A percentile compares a stretch with the other conserved stretches of the same genome.
phyloP scores from a whole-genome alignment of 2,329 filamentous ascomycete species.

The Aureobasidium sp. region DNA sequence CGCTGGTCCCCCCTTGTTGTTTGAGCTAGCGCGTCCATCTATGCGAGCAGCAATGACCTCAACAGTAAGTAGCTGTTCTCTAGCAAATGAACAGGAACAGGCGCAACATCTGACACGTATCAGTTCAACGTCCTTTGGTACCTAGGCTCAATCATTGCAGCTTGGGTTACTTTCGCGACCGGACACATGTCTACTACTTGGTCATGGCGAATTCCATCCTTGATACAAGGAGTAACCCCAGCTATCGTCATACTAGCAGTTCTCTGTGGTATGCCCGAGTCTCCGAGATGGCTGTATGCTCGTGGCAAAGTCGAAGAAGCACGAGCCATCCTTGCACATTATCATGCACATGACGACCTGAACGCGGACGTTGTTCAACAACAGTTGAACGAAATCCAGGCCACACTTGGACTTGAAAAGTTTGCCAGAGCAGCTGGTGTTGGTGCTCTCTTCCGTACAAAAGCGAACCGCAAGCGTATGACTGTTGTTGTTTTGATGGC shows the following conservation, averaged over 20 bases:
- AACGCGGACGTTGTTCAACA: constrained; percentile 50
- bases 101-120: no score
- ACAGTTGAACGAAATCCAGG: constrained; percentile 61
- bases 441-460: constrained; percentile 45
- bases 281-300: constrained; percentile 40
- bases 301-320: constrained; percentile 41
- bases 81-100: no score
- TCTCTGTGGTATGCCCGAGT: constrained; percentile 38
- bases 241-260: constrained; percentile 39
- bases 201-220: constrained; percentile 24
- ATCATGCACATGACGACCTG: constrained; percentile 33
- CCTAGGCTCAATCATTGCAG: background rate
- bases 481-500: constrained; percentile 45
- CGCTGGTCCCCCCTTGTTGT: background rate
- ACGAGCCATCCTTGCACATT: constrained; percentile 34
- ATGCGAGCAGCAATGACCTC: background rate
- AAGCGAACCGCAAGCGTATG: constrained; percentile 47
- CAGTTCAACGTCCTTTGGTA: background rate
- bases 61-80: no score
- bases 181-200: constrained; percentile 19
- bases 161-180: constrained; percentile 18
- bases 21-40: background rate
- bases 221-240: constrained; percentile 48
- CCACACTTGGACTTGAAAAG: background rate
- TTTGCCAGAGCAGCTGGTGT: no score